Conservation (phyloP, 495 filamentous ascomycete species). For the Neurospora tetrasperma region DNA sequence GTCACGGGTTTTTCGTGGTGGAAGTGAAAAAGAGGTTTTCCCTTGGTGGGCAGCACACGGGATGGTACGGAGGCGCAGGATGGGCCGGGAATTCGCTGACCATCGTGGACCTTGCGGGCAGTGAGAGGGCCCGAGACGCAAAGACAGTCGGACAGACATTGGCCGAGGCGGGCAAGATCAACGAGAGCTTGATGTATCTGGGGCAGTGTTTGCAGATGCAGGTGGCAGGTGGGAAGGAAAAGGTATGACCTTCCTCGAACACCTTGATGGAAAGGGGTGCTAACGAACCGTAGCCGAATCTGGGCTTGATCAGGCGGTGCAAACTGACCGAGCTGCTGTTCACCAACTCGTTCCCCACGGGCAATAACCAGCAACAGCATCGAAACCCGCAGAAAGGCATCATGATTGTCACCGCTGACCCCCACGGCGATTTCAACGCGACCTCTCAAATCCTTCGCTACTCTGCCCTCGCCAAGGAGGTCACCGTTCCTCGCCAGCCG, state of each 20-base stretch:
- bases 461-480: slow-evolving; percentile 84
- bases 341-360: slow-evolving; percentile 81
- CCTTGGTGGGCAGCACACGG: slow-evolving; percentile 33
- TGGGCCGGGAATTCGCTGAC: slow-evolving; percentile 80
- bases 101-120: slow-evolving; percentile 88
- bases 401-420: slow-evolving; percentile 97
- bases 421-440: slow-evolving; percentile 87
- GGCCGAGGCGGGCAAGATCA: slow-evolving; percentile 94
- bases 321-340: slow-evolving; percentile 95
- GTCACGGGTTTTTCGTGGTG: slow-evolving; percentile 93
- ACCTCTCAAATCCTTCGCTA: slow-evolving; percentile 95
- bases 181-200: slow-evolving; percentile 94
- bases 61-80: slow-evolving; percentile 31
- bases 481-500: slow-evolving; percentile 66
- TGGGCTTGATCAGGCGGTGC: slow-evolving; percentile 91
- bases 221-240: slow-evolving; percentile 60
- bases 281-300: slow-evolving; percentile 45
- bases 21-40: slow-evolving; percentile 73
- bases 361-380: slow-evolving; percentile 30
- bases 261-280: background rate
- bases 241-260: slow-evolving; percentile 41
- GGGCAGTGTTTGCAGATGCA: slow-evolving; percentile 97
- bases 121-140: slow-evolving; percentile 83
- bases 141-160: slow-evolving; percentile 89
- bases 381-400: slow-evolving; percentile 70